Conservation (phyloP, 106 monocot genomes). For the Platanthera zijinensis region DNA sequence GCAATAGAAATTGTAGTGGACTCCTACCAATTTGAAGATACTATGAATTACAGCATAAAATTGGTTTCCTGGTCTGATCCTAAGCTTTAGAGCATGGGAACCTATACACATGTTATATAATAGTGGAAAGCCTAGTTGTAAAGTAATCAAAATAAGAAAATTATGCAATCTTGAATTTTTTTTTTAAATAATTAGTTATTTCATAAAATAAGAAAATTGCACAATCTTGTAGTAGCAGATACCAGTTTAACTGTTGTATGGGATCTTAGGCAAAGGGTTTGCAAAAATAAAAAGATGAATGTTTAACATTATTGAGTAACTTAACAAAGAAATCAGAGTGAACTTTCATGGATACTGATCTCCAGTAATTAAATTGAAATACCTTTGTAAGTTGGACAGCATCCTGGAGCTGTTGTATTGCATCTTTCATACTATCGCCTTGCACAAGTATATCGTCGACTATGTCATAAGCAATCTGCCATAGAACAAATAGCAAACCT, state of each 20-base stretch:
- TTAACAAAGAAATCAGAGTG: neutral
- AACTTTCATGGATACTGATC: neutral
- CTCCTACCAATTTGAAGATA: too few relatives aligned
- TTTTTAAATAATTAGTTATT: too few relatives aligned
- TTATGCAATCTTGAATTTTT: too few relatives aligned
- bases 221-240: neutral
- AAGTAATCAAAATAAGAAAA: too few relatives aligned
- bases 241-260: neutral
- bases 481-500: neutral
- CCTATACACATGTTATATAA: too few relatives aligned
- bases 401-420: constrained; percentile 80
- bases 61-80: too few relatives aligned
- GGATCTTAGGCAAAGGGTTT: neutral
- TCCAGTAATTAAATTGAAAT: neutral
- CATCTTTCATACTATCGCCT: constrained; percentile 76
- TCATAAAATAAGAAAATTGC: too few relatives aligned
- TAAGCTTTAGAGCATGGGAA: too few relatives aligned
- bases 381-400: constrained; percentile 90
- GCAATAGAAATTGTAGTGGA: too few relatives aligned
- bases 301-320: neutral
- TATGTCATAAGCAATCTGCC: constrained; percentile 71
- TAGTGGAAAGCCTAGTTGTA: too few relatives aligned
- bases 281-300: too few relatives aligned
- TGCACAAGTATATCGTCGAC: constrained; percentile 74
- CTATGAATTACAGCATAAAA: too few relatives aligned